A percentile compares a stretch with the other conserved stretches of the same genome.
Evolutionary conservation across 1,284 basidiomycete genomes (phyloP).

Genomic region (Somion occarium): DNA sequence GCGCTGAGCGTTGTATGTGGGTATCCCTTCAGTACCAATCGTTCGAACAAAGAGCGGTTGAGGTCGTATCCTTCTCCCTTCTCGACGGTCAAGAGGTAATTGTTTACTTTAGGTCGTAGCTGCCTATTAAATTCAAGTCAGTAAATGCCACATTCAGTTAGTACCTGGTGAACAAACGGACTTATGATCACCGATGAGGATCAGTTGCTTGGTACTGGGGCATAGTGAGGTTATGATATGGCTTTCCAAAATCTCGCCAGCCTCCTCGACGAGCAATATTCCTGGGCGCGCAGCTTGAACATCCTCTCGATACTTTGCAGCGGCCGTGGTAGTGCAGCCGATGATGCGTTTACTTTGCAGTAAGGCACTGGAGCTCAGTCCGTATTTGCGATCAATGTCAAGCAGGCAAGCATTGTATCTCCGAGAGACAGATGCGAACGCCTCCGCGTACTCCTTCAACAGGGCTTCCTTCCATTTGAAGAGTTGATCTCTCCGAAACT

Average conservation of each 20-base stretch:
- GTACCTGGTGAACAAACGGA: conserved; percentile 27
- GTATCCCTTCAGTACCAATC: conserved; percentile 55
- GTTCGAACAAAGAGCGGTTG: conserved; percentile 62
- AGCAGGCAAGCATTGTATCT: conserved; percentile 39
- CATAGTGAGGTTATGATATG: conserved; percentile 59
- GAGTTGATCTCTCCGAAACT: conserved; percentile 29
- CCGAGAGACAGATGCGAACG: conserved; percentile 32
- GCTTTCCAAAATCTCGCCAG: conserved; percentile 65
- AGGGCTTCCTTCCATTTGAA: conserved; percentile 39
- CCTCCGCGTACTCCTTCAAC: conserved; percentile 29
- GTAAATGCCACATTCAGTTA: background rate
- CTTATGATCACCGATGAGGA: conserved; percentile 70
- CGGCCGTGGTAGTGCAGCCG: conserved; percentile 63
- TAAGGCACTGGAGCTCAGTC: conserved; percentile 30
- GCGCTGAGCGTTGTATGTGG: conserved; percentile 51
- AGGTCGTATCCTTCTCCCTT: conserved; percentile 62
- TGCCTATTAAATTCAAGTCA: conserved; percentile 37
- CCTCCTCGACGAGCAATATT: conserved; percentile 62
- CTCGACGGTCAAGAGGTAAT: conserved; percentile 56
- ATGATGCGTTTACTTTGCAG: conserved; percentile 52
- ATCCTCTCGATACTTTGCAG: conserved; percentile 50
- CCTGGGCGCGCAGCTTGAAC: conserved; percentile 42
- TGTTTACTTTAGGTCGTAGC: conserved; percentile 64
- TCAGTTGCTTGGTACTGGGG: conserved; percentile 41
- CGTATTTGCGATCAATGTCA: conserved; percentile 33